These are phyloP conservation scores for Globisporangium camurandrum DNA, from an alignment of 352 stramenopile species.

Conservation along the genomic window DNA sequence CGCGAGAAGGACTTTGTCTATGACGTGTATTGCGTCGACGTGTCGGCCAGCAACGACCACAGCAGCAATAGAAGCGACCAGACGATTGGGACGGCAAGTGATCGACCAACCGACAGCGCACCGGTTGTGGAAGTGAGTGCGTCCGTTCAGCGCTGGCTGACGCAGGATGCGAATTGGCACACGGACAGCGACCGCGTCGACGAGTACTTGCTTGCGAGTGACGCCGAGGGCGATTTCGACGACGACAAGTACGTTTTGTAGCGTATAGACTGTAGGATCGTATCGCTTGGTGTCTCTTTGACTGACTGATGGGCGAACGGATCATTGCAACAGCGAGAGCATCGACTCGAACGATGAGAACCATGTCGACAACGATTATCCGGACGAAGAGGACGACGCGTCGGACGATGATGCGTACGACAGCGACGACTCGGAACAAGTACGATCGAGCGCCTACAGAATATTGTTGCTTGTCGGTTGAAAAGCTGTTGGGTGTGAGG, in stretches of 20 bases:
- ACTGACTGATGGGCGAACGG: not conserved
- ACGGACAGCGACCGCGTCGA: slow-evolving; percentile 46
- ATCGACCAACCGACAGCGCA: slow-evolving; percentile 13
- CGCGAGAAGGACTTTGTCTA: slow-evolving; percentile 80
- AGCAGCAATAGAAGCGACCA: too few species aligned
- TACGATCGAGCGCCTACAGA: not conserved
- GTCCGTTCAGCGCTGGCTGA: slow-evolving; percentile 71
- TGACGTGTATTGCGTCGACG: slow-evolving; percentile 80
- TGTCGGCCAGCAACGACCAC: slow-evolving; percentile 33
- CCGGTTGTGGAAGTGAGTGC: slow-evolving; percentile 69
- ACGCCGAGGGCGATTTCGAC: slow-evolving; percentile 63
- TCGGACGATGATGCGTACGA: slow-evolving; percentile 28
- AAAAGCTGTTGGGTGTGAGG: too few species aligned
- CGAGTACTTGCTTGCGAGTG: slow-evolving; percentile 75
- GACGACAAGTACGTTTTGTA: slow-evolving; percentile 57
- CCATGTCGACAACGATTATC: slow-evolving; percentile 73
- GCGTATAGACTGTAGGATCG: too few species aligned
- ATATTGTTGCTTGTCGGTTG: not conserved
- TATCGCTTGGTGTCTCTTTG: too few species aligned
- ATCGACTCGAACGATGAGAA: slow-evolving; percentile 83
- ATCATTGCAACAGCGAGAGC: slow-evolving; percentile 35
- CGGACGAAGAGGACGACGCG: slow-evolving; percentile 60
- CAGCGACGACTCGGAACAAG: slow-evolving; percentile 32
- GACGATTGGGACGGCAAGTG: slow-evolving; percentile 8
- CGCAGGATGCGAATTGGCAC: slow-evolving; percentile 41